Conservation (phyloP, 1,284 basidiomycete genomes). For the Sphagnurus paluster region DNA sequence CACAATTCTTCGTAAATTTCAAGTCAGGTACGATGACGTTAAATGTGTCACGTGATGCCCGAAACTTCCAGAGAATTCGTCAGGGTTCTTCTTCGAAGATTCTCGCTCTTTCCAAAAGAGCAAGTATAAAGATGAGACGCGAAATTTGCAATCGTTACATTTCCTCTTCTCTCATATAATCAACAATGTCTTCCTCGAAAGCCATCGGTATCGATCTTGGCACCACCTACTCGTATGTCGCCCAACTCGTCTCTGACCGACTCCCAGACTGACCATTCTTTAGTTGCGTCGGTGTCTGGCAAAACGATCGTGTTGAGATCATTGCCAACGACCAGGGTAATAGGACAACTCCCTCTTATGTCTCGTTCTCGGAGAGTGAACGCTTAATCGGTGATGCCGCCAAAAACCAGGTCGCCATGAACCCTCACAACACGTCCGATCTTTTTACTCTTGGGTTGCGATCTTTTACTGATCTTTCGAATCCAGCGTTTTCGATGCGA, state of each 20-base stretch:
- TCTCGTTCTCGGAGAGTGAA: constrained; percentile 91
- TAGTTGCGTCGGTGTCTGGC: constrained; percentile 87
- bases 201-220: constrained; percentile 93
- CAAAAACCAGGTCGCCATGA: constrained; percentile 93
- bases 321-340: constrained; percentile 98
- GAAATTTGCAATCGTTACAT: constrained; percentile 13
- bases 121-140: constrained; percentile 33
- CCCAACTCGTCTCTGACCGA: constrained; percentile 1
- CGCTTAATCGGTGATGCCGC: constrained; percentile 96
- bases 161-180: constrained; percentile 21
- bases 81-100: constrained; percentile 27
- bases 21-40: constrained; percentile 11
- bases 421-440: constrained; percentile 72
- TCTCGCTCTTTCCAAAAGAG: constrained; percentile 38
- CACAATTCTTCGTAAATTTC: too few relatives aligned
- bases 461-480: constrained; percentile 19
- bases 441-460: constrained; percentile 1
- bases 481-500: constrained; percentile 51
- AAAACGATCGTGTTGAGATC: constrained; percentile 98
- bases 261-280: constrained; percentile 13
- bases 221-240: constrained; percentile 82
- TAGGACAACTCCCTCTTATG: constrained; percentile 94
- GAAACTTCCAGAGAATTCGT: constrained; percentile 44
- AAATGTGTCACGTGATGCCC: constrained; percentile 31
- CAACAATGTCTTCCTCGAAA: constrained; percentile 63